Percentiles rank a stretch among this genome's conserved stretches.
These are phyloP conservation scores for Cyclocybe aegerita DNA, from an alignment of 768 basidiomycete species.

Conservation along the genomic window DNA sequence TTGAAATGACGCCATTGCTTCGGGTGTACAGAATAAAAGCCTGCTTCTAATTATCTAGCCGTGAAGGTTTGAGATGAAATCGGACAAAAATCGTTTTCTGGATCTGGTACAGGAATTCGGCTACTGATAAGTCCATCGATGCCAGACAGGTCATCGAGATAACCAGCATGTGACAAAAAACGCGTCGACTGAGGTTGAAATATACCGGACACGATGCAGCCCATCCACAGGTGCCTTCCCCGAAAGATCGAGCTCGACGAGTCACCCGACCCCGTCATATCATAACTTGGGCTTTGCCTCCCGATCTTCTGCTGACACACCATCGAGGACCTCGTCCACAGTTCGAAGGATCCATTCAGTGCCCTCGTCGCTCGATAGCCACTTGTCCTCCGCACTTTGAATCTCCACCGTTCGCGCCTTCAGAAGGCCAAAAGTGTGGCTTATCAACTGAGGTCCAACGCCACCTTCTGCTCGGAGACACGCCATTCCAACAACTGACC, in stretches of 20 bases:
- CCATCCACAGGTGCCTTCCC: slow-evolving; percentile 29
- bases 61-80: slow-evolving; percentile 22
- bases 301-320: slow-evolving; percentile 50
- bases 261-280: slow-evolving; percentile 39
- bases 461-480: slow-evolving; percentile 82
- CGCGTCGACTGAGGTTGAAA: slow-evolving; percentile 27
- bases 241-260: slow-evolving; percentile 19
- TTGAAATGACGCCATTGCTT: slow-evolving; percentile 20
- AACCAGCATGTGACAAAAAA: slow-evolving; percentile 29
- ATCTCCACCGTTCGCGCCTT: slow-evolving; percentile 70
- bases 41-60: slow-evolving; percentile 7
- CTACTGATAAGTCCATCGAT: slow-evolving; percentile 20
- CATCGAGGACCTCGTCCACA: slow-evolving; percentile 79
- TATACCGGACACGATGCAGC: slow-evolving; percentile 39
- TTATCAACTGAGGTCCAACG: slow-evolving; percentile 84
- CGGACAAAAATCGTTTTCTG: slow-evolving; percentile 10
- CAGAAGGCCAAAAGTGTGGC: slow-evolving; percentile 88
- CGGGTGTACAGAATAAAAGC: not conserved
- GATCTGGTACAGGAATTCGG: slow-evolving; percentile 9
- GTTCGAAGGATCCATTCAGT: slow-evolving; percentile 86
- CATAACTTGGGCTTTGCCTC: slow-evolving; percentile 62
- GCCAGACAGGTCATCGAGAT: slow-evolving; percentile 26
- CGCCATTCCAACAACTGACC: slow-evolving; percentile 83
- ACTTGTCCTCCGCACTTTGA: slow-evolving; percentile 69
- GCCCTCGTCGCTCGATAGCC: slow-evolving; percentile 84